phyloP scores from a whole-genome alignment of 768 basidiomycete genomes.

The Mycena maculata region DNA sequence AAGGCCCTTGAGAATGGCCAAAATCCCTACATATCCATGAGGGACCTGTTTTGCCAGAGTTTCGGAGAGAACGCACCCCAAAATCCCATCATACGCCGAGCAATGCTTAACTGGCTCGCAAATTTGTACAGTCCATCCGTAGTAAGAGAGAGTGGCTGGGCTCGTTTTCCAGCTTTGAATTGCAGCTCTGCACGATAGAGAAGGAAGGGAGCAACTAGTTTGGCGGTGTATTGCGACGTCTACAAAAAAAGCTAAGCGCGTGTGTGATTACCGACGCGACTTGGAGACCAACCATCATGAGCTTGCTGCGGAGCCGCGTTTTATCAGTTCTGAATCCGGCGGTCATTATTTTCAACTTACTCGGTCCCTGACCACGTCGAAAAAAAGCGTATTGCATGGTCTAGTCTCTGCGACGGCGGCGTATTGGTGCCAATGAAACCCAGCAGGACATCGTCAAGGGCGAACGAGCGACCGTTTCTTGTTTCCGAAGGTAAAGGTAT shows the following conservation, averaged over 20 bases:
- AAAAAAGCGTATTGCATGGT: slow-evolving; percentile 63
- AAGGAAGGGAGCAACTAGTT: slow-evolving; percentile 61
- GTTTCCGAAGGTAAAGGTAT: not conserved
- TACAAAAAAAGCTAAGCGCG: slow-evolving; percentile 36
- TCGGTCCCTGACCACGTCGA: slow-evolving; percentile 71
- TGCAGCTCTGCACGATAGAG: slow-evolving; percentile 61
- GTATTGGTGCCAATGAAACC: slow-evolving; percentile 27
- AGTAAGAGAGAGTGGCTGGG: slow-evolving; percentile 48
- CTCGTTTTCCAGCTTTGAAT: slow-evolving; percentile 55
- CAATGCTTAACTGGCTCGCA: slow-evolving; percentile 55
- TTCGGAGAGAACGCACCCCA: slow-evolving; percentile 55
- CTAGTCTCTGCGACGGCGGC: slow-evolving; percentile 52
- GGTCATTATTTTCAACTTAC: slow-evolving; percentile 59
- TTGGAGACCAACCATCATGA: slow-evolving; percentile 57
- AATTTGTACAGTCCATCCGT: slow-evolving; percentile 54
- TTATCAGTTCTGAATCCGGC: too few species aligned
- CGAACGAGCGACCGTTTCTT: not conserved
- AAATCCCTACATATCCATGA: slow-evolving; percentile 48
- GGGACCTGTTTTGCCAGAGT: not conserved
- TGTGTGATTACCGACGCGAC: not conserved
- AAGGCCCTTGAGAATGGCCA: slow-evolving; percentile 64
- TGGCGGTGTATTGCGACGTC: slow-evolving; percentile 63
- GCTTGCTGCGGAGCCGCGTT: slow-evolving; percentile 50
- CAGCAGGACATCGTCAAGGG: slow-evolving; percentile 27
- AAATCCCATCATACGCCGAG: slow-evolving; percentile 62